Base-by-base conservation (phyloP, 768 basidiomycete species). In the Boletus huronensis region DNA sequence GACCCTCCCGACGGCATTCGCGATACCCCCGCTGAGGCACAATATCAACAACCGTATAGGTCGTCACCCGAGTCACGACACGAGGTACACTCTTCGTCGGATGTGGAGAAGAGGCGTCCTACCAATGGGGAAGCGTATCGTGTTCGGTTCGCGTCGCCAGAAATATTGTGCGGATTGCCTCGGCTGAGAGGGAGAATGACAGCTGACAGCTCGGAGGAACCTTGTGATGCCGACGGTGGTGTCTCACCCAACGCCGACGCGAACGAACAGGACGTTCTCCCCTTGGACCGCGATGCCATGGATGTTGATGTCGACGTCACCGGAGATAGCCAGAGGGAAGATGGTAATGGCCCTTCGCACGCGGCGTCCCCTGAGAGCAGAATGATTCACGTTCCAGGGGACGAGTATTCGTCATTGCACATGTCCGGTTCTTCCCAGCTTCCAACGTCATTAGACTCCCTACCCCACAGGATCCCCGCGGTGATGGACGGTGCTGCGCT, bases 111-210 rank as follows among this genome's bases (percentile, higher is more conserved):
- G 53, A 55, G 28, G 39, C 55, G 39, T 4, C n/a, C 52, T 17
- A 8, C 35, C 10, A 55, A 49, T 29, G 68, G 54, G 23, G 67
- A 68, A 35, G 16, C 31, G 3, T 32, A 63, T 47, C 64, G 55
- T 1, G 72, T 71, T 44, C 58, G 70, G 29, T 72, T 71, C 31
- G 63, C 62, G 3, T 71, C 72, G 3, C 72, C 72, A 3, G 72
- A 73, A 42, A 43, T 68, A 39, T 36, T 66, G 39, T 28, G 26
- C 29, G 61, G 50, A 6, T 36, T 58, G 7, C 57, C 65, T 17
- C 39, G 54, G 29, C 6, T 69, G 46, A 51, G 10, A 10, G 59
- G 42, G 9, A 55, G 49, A 25, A n/a, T 32, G 5, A n/a, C 41
- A 0, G 14, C 19, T n/a, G 52, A 58, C 19, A 29, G 35, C 19